phyloP scores from a whole-genome alignment of 2,329 filamentous ascomycete species.

The Neocucurbitaria cava region DNA sequence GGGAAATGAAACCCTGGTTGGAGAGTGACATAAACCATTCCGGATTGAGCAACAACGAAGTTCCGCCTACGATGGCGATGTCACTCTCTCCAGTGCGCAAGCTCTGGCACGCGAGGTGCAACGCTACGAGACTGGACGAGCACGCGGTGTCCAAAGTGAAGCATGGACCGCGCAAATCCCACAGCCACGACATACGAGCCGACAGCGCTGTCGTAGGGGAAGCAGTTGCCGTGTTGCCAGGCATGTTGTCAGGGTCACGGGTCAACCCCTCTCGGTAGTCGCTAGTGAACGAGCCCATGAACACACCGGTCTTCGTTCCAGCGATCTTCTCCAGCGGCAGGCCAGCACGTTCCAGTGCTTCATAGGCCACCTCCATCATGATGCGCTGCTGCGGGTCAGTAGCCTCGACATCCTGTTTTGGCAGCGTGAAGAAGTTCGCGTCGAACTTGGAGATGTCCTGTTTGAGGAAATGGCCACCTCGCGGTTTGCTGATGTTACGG shows the following conservation, averaged over 20 bases:
- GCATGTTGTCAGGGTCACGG: constrained; percentile 8
- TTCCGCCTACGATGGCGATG: constrained; percentile 46
- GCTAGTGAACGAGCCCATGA: too few species aligned
- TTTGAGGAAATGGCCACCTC: constrained; percentile 9
- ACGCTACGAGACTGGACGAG: constrained; percentile 11
- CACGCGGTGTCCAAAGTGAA: constrained; percentile 32
- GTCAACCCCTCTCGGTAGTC: constrained; percentile 14
- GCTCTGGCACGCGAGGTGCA: constrained; percentile 27
- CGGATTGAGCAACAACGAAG: constrained; percentile 40
- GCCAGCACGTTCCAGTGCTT: constrained; percentile 48
- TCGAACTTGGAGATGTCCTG: constrained; percentile 45
- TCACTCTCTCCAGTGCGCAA: constrained; percentile 26
- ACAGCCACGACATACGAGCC: constrained; percentile 9
- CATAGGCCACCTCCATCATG: constrained; percentile 33
- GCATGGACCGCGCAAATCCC: constrained; percentile 21
- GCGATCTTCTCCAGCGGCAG: constrained; percentile 6
- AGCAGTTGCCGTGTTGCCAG: background rate
- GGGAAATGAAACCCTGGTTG: too few species aligned
- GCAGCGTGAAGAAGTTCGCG: constrained; percentile 36
- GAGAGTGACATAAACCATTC: too few species aligned
- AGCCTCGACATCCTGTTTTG: constrained; percentile 19
- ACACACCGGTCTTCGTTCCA: constrained; percentile 27
- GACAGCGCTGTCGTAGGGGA: too few species aligned
- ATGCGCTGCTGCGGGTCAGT: constrained; percentile 36
- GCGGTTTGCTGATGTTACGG: background rate